Evolutionary conservation across 345 rosid species (phyloP), one percentile per base, ranked within the genome.

Genomic region (Bruguiera sexangula): DNA sequence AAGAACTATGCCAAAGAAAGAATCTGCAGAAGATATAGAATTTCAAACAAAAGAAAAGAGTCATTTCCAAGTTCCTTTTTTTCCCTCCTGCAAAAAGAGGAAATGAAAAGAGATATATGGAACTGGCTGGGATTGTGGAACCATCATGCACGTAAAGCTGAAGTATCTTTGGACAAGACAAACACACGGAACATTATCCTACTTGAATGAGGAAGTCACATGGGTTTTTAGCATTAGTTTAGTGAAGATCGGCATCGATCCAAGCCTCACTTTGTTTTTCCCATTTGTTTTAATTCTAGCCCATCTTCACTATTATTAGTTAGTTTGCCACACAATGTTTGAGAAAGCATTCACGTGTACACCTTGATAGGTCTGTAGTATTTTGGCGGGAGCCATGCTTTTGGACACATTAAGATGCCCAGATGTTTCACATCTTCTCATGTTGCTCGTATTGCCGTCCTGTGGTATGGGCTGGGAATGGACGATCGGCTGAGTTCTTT

Each of bases 131-230:
- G 79, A 58, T 27, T 69, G 78, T 79, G 85, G 80, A 34, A 81
- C 87, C 79, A 73, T 60, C 82, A 75, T 76, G 83, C 83, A 74
- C 54, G 76, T 74, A 76, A 83, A 79, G 87, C 65, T 60, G 60
- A 13, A 43, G 67, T 30, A 21, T 60, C 31, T 30, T 24, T 55
- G n/a, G 50, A 11, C 3, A 72, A n/a, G 77, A 72, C 69, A 30
- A 62, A 55, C 54, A 58, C 29, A 26, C 69, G 69, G 39, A 80
- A 62, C 82, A 78, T 73, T 76, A 80, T 80, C 76, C 69, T 52
- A 24, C 63, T 20, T 54, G 20, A 46, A 15, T 1, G 65, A 65
- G 52, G 67, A 53, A 34, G 65, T 34, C 86, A 82, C 83, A 79
- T 82, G 85, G 69, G 61, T 31, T 69, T 73, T 52, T 15, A 20